Evolutionary conservation across 306 rosid genomes (phyloP).

Genomic region (Aeschynomene evenia): DNA sequence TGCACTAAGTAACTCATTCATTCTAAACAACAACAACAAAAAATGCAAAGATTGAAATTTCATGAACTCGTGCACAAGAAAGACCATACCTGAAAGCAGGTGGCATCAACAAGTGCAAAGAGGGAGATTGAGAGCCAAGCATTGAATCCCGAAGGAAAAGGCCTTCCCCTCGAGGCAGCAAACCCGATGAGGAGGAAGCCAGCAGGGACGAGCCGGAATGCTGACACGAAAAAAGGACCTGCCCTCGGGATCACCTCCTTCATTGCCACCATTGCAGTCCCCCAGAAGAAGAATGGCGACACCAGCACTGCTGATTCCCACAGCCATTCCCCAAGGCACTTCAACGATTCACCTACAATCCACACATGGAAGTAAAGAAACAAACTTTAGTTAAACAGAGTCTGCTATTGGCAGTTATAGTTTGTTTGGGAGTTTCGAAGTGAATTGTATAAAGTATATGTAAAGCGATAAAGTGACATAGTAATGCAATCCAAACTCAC

Average conservation of each 20-base stretch:
- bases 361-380: too few relatives aligned
- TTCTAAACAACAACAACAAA: not conserved
- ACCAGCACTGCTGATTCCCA: slow-evolving; percentile 74
- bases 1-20: not conserved
- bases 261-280: slow-evolving; percentile 98
- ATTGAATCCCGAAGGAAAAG: slow-evolving; percentile 60
- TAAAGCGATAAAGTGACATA: too few relatives aligned
- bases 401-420: not conserved
- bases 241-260: slow-evolving; percentile 78
- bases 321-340: slow-evolving; percentile 10
- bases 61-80: not conserved
- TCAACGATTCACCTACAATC: slow-evolving; percentile 3
- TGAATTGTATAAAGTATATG: too few relatives aligned
- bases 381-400: too few relatives aligned
- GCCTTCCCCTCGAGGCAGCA: slow-evolving; percentile 72
- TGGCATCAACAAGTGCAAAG: slow-evolving; percentile 79
- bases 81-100: slow-evolving; percentile 68
- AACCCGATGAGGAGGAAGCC: slow-evolving; percentile 82
- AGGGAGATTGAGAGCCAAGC: slow-evolving; percentile 87
- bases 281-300: slow-evolving; percentile 99
- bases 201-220: slow-evolving; percentile 87
- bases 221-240: slow-evolving; percentile 79
- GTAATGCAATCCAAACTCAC: too few relatives aligned
- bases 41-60: not conserved
- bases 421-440: not conserved